Conservation (phyloP, 2,329 filamentous ascomycete genomes). For the Colletotrichum tropicale region DNA sequence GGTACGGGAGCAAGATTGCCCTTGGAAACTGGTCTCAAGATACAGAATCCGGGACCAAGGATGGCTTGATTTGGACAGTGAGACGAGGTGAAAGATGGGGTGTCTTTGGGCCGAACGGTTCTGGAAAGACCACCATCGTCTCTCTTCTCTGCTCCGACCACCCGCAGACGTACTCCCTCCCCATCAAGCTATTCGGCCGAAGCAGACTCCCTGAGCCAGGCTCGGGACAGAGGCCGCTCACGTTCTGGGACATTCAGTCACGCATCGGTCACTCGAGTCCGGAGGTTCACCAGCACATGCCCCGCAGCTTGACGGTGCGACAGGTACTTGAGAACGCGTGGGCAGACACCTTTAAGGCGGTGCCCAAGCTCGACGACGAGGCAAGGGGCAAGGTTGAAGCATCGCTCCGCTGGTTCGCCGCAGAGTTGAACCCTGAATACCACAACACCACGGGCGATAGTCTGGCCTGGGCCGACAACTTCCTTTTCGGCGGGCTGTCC, state of each 20-base stretch:
- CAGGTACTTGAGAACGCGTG: slow-evolving; percentile 84
- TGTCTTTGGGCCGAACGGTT: slow-evolving; percentile 91
- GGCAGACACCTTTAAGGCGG: slow-evolving; percentile 83
- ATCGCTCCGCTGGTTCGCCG: slow-evolving; percentile 76
- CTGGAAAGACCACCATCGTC: slow-evolving; percentile 93
- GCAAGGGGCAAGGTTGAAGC: slow-evolving; percentile 68
- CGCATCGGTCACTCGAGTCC: slow-evolving; percentile 93
- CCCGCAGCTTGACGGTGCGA: slow-evolving; percentile 74
- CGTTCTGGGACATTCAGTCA: slow-evolving; percentile 89
- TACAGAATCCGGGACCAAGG: slow-evolving; percentile 49
- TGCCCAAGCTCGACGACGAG: slow-evolving; percentile 65
- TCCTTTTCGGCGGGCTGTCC: slow-evolving; percentile 74
- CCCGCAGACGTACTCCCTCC: slow-evolving; percentile 89
- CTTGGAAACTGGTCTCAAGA: slow-evolving; percentile 81
- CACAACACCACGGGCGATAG: slow-evolving; percentile 30
- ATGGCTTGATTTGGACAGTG: slow-evolving; percentile 83
- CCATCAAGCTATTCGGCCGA: slow-evolving; percentile 84
- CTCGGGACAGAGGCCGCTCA: slow-evolving; percentile 71
- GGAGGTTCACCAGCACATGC: slow-evolving; percentile 93
- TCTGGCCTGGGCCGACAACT: slow-evolving; percentile 68
- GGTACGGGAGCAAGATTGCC: slow-evolving; percentile 78
- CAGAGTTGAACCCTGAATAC: slow-evolving; percentile 70
- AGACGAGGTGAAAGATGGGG: slow-evolving; percentile 87
- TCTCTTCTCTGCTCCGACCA: slow-evolving; percentile 95
- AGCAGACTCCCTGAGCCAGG: slow-evolving; percentile 78